A percentile compares a stretch with the other conserved stretches of the same genome.
phyloP scores from a whole-genome alignment of 306 rosid species.

The Betula pendula region DNA sequence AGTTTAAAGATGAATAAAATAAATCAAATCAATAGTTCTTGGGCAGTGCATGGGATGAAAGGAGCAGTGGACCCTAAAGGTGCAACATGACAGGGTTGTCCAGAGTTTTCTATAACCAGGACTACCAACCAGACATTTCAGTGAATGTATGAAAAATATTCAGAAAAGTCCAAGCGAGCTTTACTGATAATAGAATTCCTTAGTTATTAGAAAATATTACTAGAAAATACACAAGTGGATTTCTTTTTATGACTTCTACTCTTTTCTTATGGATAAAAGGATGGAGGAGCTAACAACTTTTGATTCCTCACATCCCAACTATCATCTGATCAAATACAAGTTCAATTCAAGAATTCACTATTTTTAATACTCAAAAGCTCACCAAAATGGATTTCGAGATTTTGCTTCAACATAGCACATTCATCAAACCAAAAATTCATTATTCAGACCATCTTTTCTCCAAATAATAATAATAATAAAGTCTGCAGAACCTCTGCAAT shows the following conservation, averaged over 20 bases:
- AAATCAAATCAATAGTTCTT: background rate
- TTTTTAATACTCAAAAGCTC: background rate
- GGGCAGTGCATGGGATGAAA: background rate
- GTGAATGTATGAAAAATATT: too few relatives aligned
- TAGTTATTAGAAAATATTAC: too few relatives aligned
- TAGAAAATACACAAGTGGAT: too few relatives aligned
- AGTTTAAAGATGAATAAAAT: background rate
- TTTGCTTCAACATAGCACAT: background rate
- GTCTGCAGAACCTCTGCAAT: background rate
- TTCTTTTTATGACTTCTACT: too few relatives aligned
- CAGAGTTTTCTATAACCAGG: background rate
- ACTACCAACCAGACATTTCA: background rate
- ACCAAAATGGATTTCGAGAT: background rate
- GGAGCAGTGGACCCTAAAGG: background rate
- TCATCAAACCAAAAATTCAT: background rate
- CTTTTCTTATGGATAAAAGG: too few relatives aligned
- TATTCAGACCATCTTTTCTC: background rate
- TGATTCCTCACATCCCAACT: too few relatives aligned
- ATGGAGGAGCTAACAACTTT: too few relatives aligned
- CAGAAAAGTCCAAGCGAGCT: too few relatives aligned
- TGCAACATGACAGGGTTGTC: background rate
- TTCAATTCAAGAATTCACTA: too few relatives aligned
- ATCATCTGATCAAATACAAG: too few relatives aligned
- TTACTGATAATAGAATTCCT: too few relatives aligned
- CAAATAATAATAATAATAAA: background rate